Conservation (phyloP, 106 monocot genomes). For the Triglochin maritima region DNA sequence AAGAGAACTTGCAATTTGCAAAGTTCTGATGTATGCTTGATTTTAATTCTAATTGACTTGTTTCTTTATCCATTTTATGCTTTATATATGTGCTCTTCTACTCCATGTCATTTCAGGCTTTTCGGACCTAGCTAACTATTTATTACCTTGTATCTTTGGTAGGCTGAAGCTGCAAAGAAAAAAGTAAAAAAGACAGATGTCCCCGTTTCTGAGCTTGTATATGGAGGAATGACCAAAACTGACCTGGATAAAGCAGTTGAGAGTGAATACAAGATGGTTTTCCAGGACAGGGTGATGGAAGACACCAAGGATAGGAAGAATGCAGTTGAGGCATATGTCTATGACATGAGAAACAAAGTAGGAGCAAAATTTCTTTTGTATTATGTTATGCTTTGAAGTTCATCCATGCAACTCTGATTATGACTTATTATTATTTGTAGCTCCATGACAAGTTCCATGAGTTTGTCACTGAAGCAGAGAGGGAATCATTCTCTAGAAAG, state of each 20-base stretch:
- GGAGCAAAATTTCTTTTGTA: not conserved
- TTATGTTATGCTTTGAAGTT: not conserved
- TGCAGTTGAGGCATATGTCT: constrained; percentile 93
- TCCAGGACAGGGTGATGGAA: constrained; percentile 90
- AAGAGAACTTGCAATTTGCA: too few relatives aligned
- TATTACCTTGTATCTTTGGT: not conserved
- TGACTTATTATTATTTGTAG: constrained; percentile 11
- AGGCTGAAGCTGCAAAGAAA: constrained; percentile 48
- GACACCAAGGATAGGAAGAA: constrained; percentile 94
- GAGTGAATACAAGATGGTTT: constrained; percentile 77
- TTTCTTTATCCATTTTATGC: too few relatives aligned
- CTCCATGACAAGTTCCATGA: constrained; percentile 73
- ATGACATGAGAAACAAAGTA: constrained; percentile 89
- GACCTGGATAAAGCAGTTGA: constrained; percentile 67
- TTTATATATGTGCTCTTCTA: too few relatives aligned
- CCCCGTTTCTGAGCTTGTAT: constrained; percentile 42
- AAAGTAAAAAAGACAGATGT: constrained; percentile 67
- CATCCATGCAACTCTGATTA: not conserved
- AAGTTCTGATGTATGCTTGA: too few relatives aligned
- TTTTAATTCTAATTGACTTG: too few relatives aligned
- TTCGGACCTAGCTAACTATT: not conserved
- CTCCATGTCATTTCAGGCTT: too few relatives aligned
- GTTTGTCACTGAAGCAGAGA: constrained; percentile 47
- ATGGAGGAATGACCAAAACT: constrained; percentile 34
- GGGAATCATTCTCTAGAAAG: constrained; percentile 44